Evolutionary conservation across 1,284 basidiomycete genomes (phyloP).

Genomic region (Rhodofomes roseus): DNA sequence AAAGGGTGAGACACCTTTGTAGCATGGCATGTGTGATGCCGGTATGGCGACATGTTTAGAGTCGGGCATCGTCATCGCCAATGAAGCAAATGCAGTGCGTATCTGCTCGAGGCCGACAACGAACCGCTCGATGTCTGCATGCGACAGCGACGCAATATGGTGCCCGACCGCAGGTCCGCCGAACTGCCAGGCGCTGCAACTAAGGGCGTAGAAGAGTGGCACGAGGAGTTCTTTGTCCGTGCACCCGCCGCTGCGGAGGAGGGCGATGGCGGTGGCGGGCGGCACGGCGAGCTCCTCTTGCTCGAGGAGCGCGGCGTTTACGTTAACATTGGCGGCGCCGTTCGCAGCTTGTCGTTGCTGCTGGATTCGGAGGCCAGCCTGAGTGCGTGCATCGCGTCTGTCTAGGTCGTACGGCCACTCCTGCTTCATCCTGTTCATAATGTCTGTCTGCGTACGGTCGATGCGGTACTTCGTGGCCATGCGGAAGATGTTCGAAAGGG

Average conservation of each 20-base stretch:
- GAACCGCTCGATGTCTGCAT: slow-evolving; percentile 25
- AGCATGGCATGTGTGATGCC: not conserved
- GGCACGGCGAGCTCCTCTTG: slow-evolving; percentile 22
- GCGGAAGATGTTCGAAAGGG: slow-evolving; percentile 19
- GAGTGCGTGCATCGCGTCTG: slow-evolving; percentile 22
- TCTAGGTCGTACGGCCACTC: slow-evolving; percentile 29
- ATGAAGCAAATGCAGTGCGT: slow-evolving; percentile 7
- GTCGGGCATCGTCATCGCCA: not conserved
- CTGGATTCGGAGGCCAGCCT: slow-evolving; percentile 11
- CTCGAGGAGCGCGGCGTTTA: not conserved
- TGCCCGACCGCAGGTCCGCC: slow-evolving; percentile 18
- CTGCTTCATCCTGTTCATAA: slow-evolving; percentile 24
- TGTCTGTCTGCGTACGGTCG: slow-evolving; percentile 20
- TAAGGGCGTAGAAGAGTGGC: slow-evolving; percentile 27
- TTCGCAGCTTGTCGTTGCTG: slow-evolving; percentile 6
- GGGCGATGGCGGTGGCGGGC: slow-evolving; percentile 24
- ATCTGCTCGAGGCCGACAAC: slow-evolving; percentile 23
- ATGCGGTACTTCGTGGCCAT: slow-evolving; percentile 28
- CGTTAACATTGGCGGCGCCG: not conserved
- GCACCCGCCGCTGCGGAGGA: slow-evolving; percentile 25
- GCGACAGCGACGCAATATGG: slow-evolving; percentile 21
- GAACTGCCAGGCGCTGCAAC: slow-evolving; percentile 22
- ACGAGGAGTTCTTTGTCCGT: slow-evolving; percentile 15
- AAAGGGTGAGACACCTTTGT: not conserved
- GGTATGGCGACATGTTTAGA: not conserved